These are phyloP conservation scores for Pythium apleroticum DNA, from an alignment of 352 stramenopile genomes.

Conservation along the genomic window DNA sequence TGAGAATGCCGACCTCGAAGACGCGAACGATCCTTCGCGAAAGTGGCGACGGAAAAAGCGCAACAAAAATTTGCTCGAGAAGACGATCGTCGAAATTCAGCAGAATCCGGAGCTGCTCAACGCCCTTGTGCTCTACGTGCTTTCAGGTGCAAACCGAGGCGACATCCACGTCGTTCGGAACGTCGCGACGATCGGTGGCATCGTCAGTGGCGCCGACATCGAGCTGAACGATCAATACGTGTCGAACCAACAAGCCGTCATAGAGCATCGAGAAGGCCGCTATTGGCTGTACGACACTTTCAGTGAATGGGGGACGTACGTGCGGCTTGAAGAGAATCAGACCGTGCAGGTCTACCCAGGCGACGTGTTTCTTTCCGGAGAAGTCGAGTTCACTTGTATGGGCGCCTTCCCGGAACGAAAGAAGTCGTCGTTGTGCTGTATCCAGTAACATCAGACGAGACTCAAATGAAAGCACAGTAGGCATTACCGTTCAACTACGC, in stretches of 20 bases:
- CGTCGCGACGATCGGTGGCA: constrained; percentile 50
- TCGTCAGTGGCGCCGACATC: constrained; percentile 61
- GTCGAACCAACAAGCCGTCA: constrained; percentile 54
- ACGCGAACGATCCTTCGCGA: constrained; percentile 33
- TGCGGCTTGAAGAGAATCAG: constrained; percentile 74
- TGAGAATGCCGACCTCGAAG: constrained; percentile 38
- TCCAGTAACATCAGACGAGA: constrained; percentile 29
- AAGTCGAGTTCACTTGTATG: constrained; percentile 80
- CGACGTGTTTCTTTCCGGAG: constrained; percentile 67
- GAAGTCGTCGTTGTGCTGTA: constrained; percentile 53
- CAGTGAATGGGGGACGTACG: constrained; percentile 72
- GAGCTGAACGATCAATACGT: constrained; percentile 72
- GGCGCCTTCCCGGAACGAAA: constrained; percentile 58
- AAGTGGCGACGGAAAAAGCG: constrained; percentile 80
- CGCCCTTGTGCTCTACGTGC: constrained; percentile 73
- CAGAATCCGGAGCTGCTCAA: constrained; percentile 49
- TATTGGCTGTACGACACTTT: constrained; percentile 77
- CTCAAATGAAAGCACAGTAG: background rate
- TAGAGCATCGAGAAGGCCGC: constrained; percentile 64
- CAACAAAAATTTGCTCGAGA: constrained; percentile 66
- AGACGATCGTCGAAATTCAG: constrained; percentile 54
- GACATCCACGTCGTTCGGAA: constrained; percentile 79
- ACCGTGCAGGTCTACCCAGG: constrained; percentile 57
- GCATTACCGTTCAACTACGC: constrained; percentile 9
- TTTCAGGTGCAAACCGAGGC: constrained; percentile 69